Evolutionary conservation across 2,329 filamentous ascomycete species (phyloP).

Genomic region (Biscogniauxia sp.): DNA sequence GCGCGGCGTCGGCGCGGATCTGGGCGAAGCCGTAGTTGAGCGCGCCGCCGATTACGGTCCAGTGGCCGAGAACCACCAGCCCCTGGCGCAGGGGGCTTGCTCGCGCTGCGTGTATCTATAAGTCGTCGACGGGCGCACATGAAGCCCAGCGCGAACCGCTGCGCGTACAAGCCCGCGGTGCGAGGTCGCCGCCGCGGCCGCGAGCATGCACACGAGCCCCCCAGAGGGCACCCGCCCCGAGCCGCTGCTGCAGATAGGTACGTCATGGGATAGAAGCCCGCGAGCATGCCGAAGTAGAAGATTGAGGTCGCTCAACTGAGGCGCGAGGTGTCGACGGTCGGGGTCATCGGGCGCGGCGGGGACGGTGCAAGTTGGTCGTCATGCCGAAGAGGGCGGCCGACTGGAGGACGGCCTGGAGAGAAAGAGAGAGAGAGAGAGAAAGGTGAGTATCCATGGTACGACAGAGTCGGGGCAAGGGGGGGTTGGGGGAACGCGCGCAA

Average conservation of each 20-base stretch:
- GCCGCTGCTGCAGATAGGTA: slow-evolving; percentile 68
- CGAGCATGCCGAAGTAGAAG: slow-evolving; percentile 79
- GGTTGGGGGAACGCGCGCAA: neutral
- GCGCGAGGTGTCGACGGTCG: slow-evolving; percentile 62
- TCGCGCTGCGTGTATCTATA: slow-evolving; percentile 66
- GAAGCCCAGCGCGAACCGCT: slow-evolving; percentile 64
- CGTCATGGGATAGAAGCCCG: slow-evolving; percentile 70
- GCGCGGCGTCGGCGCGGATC: slow-evolving; percentile 54
- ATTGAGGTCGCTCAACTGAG: slow-evolving; percentile 75
- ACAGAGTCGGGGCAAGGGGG: neutral
- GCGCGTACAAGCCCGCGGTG: slow-evolving; percentile 65
- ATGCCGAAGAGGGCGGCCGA: slow-evolving; percentile 73
- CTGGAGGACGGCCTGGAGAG: slow-evolving; percentile 63
- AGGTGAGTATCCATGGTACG: neutral
- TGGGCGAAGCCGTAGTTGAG: slow-evolving; percentile 69
- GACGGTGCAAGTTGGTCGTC: slow-evolving; percentile 59
- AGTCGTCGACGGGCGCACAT: slow-evolving; percentile 58
- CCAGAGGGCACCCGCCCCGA: slow-evolving; percentile 63
- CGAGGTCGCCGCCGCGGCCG: slow-evolving; percentile 62
- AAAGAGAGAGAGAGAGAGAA: neutral
- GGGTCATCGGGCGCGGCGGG: slow-evolving; percentile 45
- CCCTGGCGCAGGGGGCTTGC: slow-evolving; percentile 62
- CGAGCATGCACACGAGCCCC: slow-evolving; percentile 64
- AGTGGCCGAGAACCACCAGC: slow-evolving; percentile 65
- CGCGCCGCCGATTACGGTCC: slow-evolving; percentile 61